A percentile compares a stretch with the other conserved stretches of the same genome.
Evolutionary conservation across 495 filamentous ascomycete genomes (phyloP).

Genomic region (Penicillium tannophilum): DNA sequence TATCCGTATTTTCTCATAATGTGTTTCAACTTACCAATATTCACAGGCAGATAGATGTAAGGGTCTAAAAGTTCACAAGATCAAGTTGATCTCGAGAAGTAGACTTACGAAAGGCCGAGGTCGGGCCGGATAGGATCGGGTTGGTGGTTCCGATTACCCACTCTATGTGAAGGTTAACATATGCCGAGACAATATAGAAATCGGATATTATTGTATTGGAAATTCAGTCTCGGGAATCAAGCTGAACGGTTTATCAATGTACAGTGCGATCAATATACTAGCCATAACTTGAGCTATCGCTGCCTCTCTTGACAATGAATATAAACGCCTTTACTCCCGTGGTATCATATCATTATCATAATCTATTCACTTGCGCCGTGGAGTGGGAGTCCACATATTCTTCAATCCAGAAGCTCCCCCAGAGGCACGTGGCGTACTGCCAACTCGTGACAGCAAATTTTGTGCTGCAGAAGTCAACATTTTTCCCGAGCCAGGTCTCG

Average conservation of each 20-base stretch:
- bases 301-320: not conserved
- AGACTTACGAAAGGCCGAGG: constrained; percentile 9
- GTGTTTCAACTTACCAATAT: not conserved
- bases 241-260: too few species aligned
- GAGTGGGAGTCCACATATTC: constrained; percentile 61
- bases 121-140: constrained; percentile 27
- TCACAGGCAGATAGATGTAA: not conserved
- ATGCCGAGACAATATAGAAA: not conserved
- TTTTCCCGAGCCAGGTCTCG: constrained; percentile 24
- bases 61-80: not conserved
- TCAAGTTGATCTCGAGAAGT: not conserved
- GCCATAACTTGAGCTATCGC: not conserved
- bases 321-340: not conserved
- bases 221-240: too few species aligned
- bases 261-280: too few species aligned
- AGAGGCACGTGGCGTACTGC: constrained; percentile 44
- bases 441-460: constrained; percentile 69
- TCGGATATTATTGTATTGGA: too few species aligned
- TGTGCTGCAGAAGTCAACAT: constrained; percentile 72
- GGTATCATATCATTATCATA: constrained; percentile 11
- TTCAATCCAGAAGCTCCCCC: constrained; percentile 39
- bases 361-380: constrained; percentile 36
- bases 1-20: not conserved
- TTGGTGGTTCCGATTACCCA: constrained; percentile 21
- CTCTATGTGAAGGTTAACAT: not conserved